Conservation (phyloP, 2,329 filamentous ascomycete genomes). For the Lachnum nothofagi region DNA sequence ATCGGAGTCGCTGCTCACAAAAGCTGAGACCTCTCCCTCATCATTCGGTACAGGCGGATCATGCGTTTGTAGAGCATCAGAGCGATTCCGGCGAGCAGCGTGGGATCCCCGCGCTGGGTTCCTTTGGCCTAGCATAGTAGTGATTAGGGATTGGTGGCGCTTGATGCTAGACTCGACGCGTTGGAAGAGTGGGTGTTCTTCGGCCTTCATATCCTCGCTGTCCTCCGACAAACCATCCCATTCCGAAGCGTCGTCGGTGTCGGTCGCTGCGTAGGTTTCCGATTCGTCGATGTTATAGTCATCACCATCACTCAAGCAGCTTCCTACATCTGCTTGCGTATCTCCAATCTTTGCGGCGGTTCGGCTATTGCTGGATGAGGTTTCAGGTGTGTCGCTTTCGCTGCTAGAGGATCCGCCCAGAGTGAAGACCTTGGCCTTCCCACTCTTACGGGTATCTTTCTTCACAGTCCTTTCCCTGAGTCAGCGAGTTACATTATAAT, state of each 20-base stretch:
- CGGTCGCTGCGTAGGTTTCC: background rate
- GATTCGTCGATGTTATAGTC: background rate
- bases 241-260: background rate
- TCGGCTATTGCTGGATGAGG: background rate
- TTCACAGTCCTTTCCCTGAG: background rate
- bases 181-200: background rate
- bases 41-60: too few species aligned
- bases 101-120: background rate
- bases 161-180: background rate
- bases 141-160: background rate
- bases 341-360: background rate
- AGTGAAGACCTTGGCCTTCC: background rate
- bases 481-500: background rate
- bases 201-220: background rate
- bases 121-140: background rate
- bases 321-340: too few species aligned
- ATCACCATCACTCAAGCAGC: background rate
- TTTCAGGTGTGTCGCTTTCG: background rate
- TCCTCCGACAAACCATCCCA: background rate
- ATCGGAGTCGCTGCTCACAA: background rate
- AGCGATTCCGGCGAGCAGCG: background rate
- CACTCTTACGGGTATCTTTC: background rate
- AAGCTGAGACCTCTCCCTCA: too few species aligned
- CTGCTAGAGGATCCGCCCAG: background rate
- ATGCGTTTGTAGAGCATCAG: too few species aligned